phyloP scores from a whole-genome alignment of 2,329 filamentous ascomycete species.

The Calonectria multiphialidica region DNA sequence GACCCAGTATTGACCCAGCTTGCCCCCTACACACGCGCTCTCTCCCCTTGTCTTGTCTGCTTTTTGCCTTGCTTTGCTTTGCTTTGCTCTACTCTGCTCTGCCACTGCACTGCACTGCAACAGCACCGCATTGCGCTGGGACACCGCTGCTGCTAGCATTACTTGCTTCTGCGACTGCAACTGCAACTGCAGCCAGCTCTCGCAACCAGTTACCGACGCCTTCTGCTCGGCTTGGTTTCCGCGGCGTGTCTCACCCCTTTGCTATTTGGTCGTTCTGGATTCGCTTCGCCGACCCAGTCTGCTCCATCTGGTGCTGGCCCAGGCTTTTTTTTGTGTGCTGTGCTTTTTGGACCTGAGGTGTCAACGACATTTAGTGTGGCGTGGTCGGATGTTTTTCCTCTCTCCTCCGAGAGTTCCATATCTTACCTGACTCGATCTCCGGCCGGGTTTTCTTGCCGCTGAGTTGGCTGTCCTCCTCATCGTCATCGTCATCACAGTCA shows the following conservation, averaged over 20 bases:
- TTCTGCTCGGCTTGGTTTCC: conserved; percentile 5
- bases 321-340: conserved; percentile 1
- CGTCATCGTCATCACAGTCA: conserved; percentile 12
- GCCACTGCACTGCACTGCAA: neutral
- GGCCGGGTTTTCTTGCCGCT: conserved; percentile 4
- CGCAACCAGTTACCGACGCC: neutral
- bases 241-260: conserved; percentile 15
- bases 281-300: conserved; percentile 4
- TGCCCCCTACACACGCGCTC: neutral
- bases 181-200: neutral
- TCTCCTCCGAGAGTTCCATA: conserved; percentile 17
- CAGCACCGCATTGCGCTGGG: neutral
- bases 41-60: neutral
- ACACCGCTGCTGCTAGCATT: conserved; percentile 6
- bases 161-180: neutral
- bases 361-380: conserved; percentile 16
- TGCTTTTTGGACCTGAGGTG: conserved; percentile 25
- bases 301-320: conserved; percentile 8
- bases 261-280: neutral
- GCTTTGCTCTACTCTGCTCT: neutral
- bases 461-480: conserved; percentile 10
- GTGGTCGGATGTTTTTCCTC: conserved; percentile 15
- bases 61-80: neutral
- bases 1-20: neutral
- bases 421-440: conserved; percentile 27